Base-by-base conservation (phyloP, 2,329 filamentous ascomycete species). In the Acrodontium crateriforme region DNA sequence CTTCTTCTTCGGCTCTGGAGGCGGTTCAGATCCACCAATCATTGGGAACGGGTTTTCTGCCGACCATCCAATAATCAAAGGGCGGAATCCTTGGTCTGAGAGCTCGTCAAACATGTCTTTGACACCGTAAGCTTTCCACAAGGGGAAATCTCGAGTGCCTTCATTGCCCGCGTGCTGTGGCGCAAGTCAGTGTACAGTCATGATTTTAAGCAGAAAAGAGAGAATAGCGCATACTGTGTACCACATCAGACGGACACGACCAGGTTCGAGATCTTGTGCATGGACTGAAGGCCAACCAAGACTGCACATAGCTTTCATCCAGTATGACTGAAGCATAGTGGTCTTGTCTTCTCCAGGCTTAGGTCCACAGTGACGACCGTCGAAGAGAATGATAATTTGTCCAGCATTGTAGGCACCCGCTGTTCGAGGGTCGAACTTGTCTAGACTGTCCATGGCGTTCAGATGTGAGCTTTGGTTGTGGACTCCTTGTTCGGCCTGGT, bases 11-110 rank as follows among this genome's bases (percentile, higher is more conserved):
- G 37, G 34, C n/a, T 32, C 27, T 13, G 35, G 39, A 10, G 42
- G 39, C 10, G 48, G 48, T 28, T 47, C 44, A 4, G 34, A 31
- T 10, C 49, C 49, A 8, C 49, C 49, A 7, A 52, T 42, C 46
- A 48, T 48, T 3, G 47, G 49, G 23, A 47, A 52, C 0, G 49
- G 49, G 31, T 51, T 51, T 33, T 52, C 49, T 16, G 38, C 42
- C 2, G 38, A 41, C 34, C 41, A 52, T 25, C 49, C 49, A 10
- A 48, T 27, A 7, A 52, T 35, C 38, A 49, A 43, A 5, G 49
- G 49, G 7, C 49, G 39, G 34, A 48, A 49, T 10, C 47, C 47
- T 30, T 43, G 32, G 12, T 34, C 31, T 13, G 43, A 41, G 6
- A 52, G 44, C 4, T 37, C 40, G 29, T 50, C 45, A 33, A 48